phyloP scores from a whole-genome alignment of 805 yeast genomes.

The Wickerhamomyces sydowiorum region DNA sequence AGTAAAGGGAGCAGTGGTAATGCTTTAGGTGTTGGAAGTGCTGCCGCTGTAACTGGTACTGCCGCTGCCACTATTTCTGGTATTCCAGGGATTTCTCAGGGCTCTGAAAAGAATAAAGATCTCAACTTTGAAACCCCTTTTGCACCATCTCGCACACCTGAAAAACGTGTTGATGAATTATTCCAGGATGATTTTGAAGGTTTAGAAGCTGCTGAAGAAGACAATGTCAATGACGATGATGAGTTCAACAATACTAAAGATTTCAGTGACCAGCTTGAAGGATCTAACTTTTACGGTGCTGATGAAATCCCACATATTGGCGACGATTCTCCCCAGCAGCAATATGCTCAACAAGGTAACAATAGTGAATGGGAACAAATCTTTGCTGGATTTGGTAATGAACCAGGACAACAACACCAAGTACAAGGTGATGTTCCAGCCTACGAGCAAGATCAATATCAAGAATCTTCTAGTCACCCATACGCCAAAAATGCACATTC shows the following conservation, averaged over 20 bases:
- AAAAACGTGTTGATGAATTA: constrained; percentile 21
- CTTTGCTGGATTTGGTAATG: constrained; percentile 82
- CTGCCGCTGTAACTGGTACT: not conserved
- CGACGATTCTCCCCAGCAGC: too few relatives aligned
- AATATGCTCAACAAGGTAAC: constrained; percentile 11
- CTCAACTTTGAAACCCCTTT: constrained; percentile 1
- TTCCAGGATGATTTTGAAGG: constrained; percentile 35
- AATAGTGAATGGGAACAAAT: constrained; percentile 91
- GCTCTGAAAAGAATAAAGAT: constrained; percentile 1
- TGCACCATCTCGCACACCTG: not conserved
- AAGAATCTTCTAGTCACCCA: constrained; percentile 11
- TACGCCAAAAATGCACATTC: constrained; percentile 6
- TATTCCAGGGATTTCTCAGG: constrained; percentile 25
- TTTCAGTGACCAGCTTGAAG: constrained; percentile 18
- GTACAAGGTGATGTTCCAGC: constrained; percentile 6
- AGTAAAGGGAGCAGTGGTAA: constrained; percentile 12
- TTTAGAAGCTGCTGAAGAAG: constrained; percentile 35
- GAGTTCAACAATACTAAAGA: constrained; percentile 16
- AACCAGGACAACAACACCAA: constrained; percentile 21
- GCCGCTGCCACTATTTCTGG: constrained; percentile 16
- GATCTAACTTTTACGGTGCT: constrained; percentile 18
- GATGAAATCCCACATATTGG: constrained; percentile 6
- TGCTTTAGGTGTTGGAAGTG: constrained; percentile 18
- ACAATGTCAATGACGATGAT: constrained; percentile 21
- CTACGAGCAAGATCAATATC: constrained; percentile 3